Evolutionary conservation across 129 eudicot genomes (phyloP).

Genomic region (Cynara cardunculus): DNA sequence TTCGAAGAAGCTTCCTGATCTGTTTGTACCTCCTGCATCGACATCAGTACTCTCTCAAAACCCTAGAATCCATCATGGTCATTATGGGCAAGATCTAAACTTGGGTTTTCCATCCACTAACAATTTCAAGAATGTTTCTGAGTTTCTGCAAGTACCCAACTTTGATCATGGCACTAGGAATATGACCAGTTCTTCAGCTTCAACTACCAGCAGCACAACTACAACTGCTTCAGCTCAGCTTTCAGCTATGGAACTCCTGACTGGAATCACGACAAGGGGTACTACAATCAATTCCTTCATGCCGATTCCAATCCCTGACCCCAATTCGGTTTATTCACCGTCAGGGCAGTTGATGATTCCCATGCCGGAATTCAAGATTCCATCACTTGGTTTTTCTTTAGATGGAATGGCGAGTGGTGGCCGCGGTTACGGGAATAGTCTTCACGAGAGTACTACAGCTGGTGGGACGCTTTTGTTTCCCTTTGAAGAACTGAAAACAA

Average conservation of each 20-base stretch:
- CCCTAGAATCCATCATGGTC: constrained; percentile 41
- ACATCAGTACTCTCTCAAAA: constrained; percentile 33
- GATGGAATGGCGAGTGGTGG: constrained; percentile 49
- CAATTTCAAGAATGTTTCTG: constrained; percentile 54
- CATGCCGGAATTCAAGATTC: constrained; percentile 46
- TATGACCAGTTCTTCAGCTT: constrained; percentile 18
- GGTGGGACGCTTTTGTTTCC: constrained; percentile 68
- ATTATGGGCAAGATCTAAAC: constrained; percentile 66
- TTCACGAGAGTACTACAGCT: not conserved
- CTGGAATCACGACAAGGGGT: constrained; percentile 59
- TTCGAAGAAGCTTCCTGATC: constrained; percentile 41
- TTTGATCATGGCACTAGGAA: constrained; percentile 49
- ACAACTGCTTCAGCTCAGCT: constrained; percentile 30
- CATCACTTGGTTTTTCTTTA: constrained; percentile 49
- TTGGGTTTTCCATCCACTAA: constrained; percentile 53
- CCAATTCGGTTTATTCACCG: constrained; percentile 19
- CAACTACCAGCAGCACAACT: constrained; percentile 4
- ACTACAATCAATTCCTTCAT: constrained; percentile 33
- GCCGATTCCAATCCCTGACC: constrained; percentile 38
- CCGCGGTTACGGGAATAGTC: constrained; percentile 28
- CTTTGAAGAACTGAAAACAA: constrained; percentile 66
- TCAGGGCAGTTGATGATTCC: constrained; percentile 28
- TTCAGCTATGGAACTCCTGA: constrained; percentile 65
- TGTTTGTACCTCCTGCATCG: constrained; percentile 26
- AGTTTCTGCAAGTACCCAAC: constrained; percentile 53